phyloP scores from a whole-genome alignment of 441 rosid genomes.

The Aquilaria agallochum region DNA sequence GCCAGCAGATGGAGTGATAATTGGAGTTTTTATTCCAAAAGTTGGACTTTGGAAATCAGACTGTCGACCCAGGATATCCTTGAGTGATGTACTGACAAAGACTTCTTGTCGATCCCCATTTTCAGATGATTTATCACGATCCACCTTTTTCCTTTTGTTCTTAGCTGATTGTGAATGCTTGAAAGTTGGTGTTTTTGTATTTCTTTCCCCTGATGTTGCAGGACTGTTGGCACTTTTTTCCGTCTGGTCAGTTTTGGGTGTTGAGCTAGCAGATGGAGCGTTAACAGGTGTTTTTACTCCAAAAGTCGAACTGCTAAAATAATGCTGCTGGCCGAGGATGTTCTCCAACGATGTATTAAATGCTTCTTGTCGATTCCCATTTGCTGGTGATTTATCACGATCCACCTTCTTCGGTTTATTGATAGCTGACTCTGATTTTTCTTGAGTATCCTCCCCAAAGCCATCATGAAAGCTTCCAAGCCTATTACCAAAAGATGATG shows the following conservation, averaged over 20 bases:
- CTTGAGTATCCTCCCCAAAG: conserved; percentile 22
- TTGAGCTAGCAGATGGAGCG: conserved; percentile 38
- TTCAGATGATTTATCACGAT: conserved; percentile 27
- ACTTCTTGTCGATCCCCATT: conserved; percentile 34
- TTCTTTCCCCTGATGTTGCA: conserved; percentile 28
- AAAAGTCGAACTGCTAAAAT: conserved; percentile 60
- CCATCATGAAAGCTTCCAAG: conserved; percentile 25
- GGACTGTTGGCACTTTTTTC: conserved; percentile 34
- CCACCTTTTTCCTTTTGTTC: conserved; percentile 20
- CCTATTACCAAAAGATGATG: conserved; percentile 38
- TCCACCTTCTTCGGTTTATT: conserved; percentile 22
- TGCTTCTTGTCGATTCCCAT: conserved; percentile 33
- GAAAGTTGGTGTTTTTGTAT: conserved; percentile 27
- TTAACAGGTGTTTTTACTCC: conserved; percentile 35
- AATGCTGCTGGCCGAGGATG: conserved; percentile 31
- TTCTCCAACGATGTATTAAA: conserved; percentile 28
- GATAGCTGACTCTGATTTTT: conserved; percentile 25
- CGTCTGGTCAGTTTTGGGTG: conserved; percentile 36
- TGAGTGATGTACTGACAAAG: conserved; percentile 22
- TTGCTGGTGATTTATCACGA: conserved; percentile 25
- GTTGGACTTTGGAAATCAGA: conserved; percentile 63
- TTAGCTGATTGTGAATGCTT: conserved; percentile 8
- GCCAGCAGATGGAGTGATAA: conserved; percentile 35
- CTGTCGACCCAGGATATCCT: conserved; percentile 30
- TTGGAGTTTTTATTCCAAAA: conserved; percentile 41